Evolutionary conservation across 805 yeast species (phyloP), one percentile per base, ranked within the genome.

Genomic region (Millerago galiae): DNA sequence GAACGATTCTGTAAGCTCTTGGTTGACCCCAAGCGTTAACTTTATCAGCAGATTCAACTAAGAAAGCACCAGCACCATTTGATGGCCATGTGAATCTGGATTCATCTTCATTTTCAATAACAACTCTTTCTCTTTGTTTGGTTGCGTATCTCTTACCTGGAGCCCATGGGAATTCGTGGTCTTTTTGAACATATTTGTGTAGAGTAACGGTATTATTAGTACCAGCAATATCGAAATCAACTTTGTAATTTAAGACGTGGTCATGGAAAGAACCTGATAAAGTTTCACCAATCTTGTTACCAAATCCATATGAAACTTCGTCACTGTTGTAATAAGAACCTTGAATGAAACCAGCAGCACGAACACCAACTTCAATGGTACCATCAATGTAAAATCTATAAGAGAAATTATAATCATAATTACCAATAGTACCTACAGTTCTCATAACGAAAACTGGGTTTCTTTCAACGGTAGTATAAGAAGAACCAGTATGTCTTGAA

Each of bases 281-380:
- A 5, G 51, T 48, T 37, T 57, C 50, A 37, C 49, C 50, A 34
- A 57, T 41, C 35, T 33, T 46, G 42, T 51, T 47, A 21, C 61
- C 61, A 35, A 49, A 57, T 28, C 47, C 46, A 17, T 46, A 41
- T 5, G 48, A 42, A 11, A 44, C 51, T 21, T 49, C 47, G 17
- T 49, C 45, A 42, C 48, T 36, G 37, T 50, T 50, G 45, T 53
- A 57, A 37, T 52, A 57, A 15, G 59, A 54, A 42, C 59, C 60
- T 41, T 57, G 61, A 21, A 57, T 57, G 48, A 38, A 57, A 42
- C 61, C 61, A 34, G 61, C 60, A 35, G 60, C 60, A 38, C 61
- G 49, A 21, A 52, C 58, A 27, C 53, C 45, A 30, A 56, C 56
- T 25, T 57, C 60, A 42, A 57, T 35, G 18, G 60, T 56, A 44